Evolutionary conservation across 352 stramenopile species (phyloP).

Genomic region (Phytopythium sindhum): DNA sequence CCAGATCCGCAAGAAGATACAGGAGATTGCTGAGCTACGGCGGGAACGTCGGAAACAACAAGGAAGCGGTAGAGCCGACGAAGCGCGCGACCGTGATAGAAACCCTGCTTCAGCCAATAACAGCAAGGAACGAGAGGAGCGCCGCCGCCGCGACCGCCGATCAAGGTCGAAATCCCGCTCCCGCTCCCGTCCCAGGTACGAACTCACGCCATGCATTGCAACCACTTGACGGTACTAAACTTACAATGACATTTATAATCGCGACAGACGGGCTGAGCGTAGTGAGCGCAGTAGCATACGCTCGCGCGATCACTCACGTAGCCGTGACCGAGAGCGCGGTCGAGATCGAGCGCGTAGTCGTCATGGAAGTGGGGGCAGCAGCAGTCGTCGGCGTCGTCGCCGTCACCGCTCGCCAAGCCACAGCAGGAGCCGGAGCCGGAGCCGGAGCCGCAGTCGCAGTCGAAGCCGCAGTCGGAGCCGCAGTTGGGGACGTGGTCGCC

Average conservation of each 20-base stretch:
- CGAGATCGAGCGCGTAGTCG: constrained; percentile 1
- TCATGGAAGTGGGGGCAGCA: constrained; percentile 21
- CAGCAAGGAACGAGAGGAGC: background rate
- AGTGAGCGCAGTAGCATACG: constrained; percentile 20
- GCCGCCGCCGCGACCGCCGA: background rate
- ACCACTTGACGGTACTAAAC: background rate
- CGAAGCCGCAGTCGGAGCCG: constrained; percentile 3
- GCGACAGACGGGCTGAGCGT: constrained; percentile 2
- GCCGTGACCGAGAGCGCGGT: constrained; percentile 15
- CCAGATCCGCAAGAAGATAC: constrained; percentile 84
- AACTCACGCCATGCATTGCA: background rate
- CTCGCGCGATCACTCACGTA: constrained; percentile 27
- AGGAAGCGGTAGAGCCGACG: background rate
- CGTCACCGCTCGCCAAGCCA: constrained; percentile 24
- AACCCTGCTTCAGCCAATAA: background rate
- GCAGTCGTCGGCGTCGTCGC: constrained; percentile 24
- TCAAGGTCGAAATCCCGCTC: constrained; percentile 12
- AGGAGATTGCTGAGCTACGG: constrained; percentile 53
- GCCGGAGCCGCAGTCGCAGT: constrained; percentile 18
- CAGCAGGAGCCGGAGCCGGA: constrained; percentile 42
- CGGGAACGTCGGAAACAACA: constrained; percentile 17
- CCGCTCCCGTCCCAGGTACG: constrained; percentile 19
- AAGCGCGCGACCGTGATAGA: background rate
- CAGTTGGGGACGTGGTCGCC: background rate
- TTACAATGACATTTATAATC: background rate